Conservation (phyloP, 306 rosid species). For the Prunus armeniaca region DNA sequence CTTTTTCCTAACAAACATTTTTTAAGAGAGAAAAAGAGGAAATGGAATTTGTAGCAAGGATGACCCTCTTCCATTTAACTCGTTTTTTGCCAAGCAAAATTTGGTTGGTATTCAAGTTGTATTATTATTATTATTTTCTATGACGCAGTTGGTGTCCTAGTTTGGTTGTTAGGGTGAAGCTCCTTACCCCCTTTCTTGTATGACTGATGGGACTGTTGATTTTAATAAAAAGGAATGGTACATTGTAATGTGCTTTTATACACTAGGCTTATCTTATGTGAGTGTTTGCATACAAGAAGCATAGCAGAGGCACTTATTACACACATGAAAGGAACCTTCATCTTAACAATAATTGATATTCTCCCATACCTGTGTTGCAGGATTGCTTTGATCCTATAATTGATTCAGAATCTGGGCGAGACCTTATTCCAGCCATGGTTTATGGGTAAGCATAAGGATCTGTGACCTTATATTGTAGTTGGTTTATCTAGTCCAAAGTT, state of each 20-base stretch:
- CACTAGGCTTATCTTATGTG: background rate
- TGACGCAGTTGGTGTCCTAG: background rate
- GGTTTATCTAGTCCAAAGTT: constrained; percentile 14
- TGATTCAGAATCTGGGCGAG: constrained; percentile 76
- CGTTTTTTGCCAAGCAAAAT: too few species aligned
- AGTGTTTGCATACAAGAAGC: background rate
- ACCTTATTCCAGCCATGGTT: constrained; percentile 97
- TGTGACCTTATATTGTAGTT: background rate
- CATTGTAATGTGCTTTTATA: background rate
- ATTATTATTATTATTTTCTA: too few species aligned
- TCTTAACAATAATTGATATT: constrained; percentile 5
- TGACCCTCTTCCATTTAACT: too few species aligned
- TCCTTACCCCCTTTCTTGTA: background rate
- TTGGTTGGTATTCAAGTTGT: too few species aligned
- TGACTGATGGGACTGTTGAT: background rate
- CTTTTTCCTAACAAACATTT: too few species aligned
- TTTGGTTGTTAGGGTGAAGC: background rate
- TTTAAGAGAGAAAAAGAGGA: too few species aligned
- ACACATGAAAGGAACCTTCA: background rate
- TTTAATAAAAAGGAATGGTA: background rate
- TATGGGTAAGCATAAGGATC: constrained; percentile 59
- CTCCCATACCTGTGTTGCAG: constrained; percentile 39
- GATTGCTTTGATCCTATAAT: constrained; percentile 94
- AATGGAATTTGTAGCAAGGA: too few species aligned
- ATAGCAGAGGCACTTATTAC: background rate